Evolutionary conservation across 2,329 filamentous ascomycete species (phyloP).

Genomic region (Biscogniauxia sp.): DNA sequence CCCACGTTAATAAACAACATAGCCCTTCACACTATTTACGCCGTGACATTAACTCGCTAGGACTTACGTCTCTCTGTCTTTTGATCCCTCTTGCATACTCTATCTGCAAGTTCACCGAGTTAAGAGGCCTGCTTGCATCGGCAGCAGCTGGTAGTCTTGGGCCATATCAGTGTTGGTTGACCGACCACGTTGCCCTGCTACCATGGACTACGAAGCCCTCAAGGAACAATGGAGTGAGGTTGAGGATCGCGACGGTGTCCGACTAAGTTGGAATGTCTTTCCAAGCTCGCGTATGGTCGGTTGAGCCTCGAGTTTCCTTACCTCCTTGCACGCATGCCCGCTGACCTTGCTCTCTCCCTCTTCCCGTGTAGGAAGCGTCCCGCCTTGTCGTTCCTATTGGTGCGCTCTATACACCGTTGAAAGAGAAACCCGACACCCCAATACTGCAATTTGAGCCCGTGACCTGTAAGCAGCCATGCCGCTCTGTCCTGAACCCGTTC

Average conservation of each 20-base stretch:
- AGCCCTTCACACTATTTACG: background rate
- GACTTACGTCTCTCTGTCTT: background rate
- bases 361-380: slow-evolving; percentile 71
- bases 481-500: slow-evolving; percentile 94
- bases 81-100: background rate
- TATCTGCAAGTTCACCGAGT: slow-evolving; percentile 7
- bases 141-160: slow-evolving; percentile 6
- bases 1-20: background rate
- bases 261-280: slow-evolving; percentile 98
- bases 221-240: slow-evolving; percentile 97
- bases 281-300: slow-evolving; percentile 94
- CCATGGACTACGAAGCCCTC: slow-evolving; percentile 87
- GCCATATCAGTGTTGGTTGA: slow-evolving; percentile 9
- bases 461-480: slow-evolving; percentile 92
- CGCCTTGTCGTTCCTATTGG: slow-evolving; percentile 94
- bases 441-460: slow-evolving; percentile 94
- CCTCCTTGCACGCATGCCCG: slow-evolving; percentile 23
- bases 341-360: slow-evolving; percentile 21
- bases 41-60: background rate
- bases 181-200: slow-evolving; percentile 10
- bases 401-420: slow-evolving; percentile 90
- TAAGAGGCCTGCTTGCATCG: slow-evolving; percentile 1
- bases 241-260: slow-evolving; percentile 93
- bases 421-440: slow-evolving; percentile 88
- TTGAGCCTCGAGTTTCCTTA: slow-evolving; percentile 18